A percentile compares a stretch with the other conserved stretches of the same genome.
phyloP scores from a whole-genome alignment of 805 yeast genomes.

The Candida mattraensis region DNA sequence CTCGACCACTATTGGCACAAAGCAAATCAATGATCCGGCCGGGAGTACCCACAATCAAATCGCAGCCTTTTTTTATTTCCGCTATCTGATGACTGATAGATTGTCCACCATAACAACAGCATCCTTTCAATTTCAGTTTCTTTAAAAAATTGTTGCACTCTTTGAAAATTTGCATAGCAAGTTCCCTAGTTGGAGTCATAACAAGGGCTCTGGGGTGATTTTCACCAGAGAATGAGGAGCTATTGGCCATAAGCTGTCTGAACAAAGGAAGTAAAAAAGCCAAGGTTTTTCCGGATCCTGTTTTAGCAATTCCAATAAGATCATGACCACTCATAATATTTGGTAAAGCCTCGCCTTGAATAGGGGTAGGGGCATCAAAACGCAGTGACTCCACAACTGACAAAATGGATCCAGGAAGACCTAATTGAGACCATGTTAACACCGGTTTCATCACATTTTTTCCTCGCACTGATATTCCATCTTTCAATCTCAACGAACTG shows the following conservation, averaged over 20 bases:
- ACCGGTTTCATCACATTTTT: conserved; percentile 61
- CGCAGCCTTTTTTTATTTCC: conserved; percentile 72
- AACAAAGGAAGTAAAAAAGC: conserved; percentile 83
- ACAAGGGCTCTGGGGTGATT: conserved; percentile 79
- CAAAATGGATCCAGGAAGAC: conserved; percentile 62
- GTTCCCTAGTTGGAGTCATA: conserved; percentile 89
- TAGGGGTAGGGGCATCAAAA: conserved; percentile 73
- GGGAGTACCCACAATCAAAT: conserved; percentile 89
- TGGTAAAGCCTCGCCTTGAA: conserved; percentile 90
- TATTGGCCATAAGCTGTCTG: conserved; percentile 78
- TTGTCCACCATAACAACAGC: conserved; percentile 92
- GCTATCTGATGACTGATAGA: conserved; percentile 80
- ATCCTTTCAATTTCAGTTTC: conserved; percentile 48
- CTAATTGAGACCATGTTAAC: conserved; percentile 76
- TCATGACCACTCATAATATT: conserved; percentile 88
- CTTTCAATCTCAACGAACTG: conserved; percentile 51
- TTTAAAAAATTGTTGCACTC: conserved; percentile 62
- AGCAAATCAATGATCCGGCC: conserved; percentile 89
- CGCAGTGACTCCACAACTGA: conserved; percentile 50
- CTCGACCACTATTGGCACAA: conserved; percentile 78
- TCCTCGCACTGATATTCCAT: conserved; percentile 70
- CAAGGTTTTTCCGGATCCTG: conserved; percentile 95
- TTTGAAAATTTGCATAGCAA: conserved; percentile 78
- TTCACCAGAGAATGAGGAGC: conserved; percentile 41
- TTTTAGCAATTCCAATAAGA: conserved; percentile 90